Evolutionary conservation across 176 grass and related monocot genomes (phyloP).

Genomic region (Secale cereale): DNA sequence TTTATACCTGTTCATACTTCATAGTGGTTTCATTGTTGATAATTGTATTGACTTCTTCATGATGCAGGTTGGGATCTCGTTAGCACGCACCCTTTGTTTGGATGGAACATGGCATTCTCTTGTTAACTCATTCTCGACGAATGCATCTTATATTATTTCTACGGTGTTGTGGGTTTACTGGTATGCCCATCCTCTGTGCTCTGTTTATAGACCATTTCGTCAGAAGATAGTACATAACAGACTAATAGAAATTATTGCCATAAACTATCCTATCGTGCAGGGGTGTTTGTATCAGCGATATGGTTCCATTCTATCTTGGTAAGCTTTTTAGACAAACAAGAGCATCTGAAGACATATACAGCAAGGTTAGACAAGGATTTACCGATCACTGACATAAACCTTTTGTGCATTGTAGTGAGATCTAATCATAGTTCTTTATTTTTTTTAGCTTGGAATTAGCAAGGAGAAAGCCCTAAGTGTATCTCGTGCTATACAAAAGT

Average conservation of each 20-base stretch:
- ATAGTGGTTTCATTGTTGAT: neutral
- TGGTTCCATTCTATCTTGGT: conserved; percentile 82
- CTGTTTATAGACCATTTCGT: conserved; percentile 1
- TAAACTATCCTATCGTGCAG: conserved; percentile 37
- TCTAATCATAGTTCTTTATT: conserved; percentile 22
- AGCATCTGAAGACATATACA: conserved; percentile 69
- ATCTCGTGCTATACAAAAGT: conserved; percentile 60
- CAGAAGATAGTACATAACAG: neutral
- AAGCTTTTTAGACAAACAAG: conserved; percentile 71
- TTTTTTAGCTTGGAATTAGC: conserved; percentile 75
- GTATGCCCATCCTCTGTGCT: conserved; percentile 38
- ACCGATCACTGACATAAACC: neutral
- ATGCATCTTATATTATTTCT: conserved; percentile 77
- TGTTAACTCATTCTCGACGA: conserved; percentile 57
- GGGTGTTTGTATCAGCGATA: conserved; percentile 91
- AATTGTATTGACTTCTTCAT: conserved; percentile 5
- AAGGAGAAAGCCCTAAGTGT: conserved; percentile 65
- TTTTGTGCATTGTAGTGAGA: neutral
- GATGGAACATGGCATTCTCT: conserved; percentile 82
- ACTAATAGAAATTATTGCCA: neutral
- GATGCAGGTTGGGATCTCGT: conserved; percentile 80
- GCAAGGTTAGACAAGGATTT: conserved; percentile 51
- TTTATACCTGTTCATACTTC: conserved; percentile 7
- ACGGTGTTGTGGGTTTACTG: conserved; percentile 93
- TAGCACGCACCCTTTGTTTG: conserved; percentile 70